phyloP scores from a whole-genome alignment of 768 basidiomycete species.

The Rhodocollybia butyracea region DNA sequence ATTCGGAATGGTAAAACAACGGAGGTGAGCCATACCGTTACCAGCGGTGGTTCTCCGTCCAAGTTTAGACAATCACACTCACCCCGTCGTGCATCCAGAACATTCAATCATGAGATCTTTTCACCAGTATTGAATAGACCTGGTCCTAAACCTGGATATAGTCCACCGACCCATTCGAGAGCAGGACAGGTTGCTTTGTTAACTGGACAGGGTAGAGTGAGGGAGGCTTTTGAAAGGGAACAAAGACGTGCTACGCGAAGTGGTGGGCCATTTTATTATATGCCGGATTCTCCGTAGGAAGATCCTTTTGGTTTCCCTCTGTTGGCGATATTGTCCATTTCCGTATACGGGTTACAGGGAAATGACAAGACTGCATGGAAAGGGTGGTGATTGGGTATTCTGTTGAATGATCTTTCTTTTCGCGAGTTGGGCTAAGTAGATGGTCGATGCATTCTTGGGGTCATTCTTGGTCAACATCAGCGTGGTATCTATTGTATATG shows the following conservation, averaged over 20 bases:
- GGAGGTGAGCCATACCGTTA: not conserved
- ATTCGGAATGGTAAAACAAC: not conserved
- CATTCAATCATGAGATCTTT: not conserved
- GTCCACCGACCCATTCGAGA: constrained; percentile 2
- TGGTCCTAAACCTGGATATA: not conserved
- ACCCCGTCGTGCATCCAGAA: not conserved
- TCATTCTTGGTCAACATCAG: too few relatives aligned
- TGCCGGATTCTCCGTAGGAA: not conserved
- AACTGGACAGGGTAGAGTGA: not conserved
- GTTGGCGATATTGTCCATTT: not conserved
- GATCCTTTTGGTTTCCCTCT: not conserved
- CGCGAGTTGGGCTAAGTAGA: too few relatives aligned
- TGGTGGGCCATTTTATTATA: not conserved
- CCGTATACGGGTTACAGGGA: too few relatives aligned
- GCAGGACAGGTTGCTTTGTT: constrained; percentile 1
- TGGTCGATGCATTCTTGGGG: too few relatives aligned
- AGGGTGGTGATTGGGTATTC: too few relatives aligned
- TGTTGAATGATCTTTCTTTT: too few relatives aligned
- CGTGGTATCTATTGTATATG: too few relatives aligned
- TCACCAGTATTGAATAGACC: not conserved
- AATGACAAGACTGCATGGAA: too few relatives aligned
- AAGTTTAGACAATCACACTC: not conserved
- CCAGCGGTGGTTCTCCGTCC: not conserved
- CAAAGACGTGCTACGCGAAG: not conserved
- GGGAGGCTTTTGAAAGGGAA: not conserved